Percentiles rank a stretch among this genome's conserved stretches.
Conservation (phyloP, 805 yeast species). For the Nakazawaea holstii region DNA sequence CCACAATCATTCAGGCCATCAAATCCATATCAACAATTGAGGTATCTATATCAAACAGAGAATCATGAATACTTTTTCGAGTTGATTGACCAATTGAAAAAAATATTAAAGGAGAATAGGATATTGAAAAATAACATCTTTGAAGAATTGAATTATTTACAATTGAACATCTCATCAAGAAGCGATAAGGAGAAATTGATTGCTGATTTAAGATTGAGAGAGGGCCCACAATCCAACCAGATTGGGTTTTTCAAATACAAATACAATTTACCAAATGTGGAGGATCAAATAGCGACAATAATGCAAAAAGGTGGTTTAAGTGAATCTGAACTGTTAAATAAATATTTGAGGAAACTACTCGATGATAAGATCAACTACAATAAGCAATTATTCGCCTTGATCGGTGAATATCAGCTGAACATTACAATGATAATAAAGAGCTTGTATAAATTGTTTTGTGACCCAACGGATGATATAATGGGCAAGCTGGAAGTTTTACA, state of each 20-base stretch:
- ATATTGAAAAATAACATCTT: conserved; percentile 7
- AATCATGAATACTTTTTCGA: conserved; percentile 8
- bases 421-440: conserved; percentile 4
- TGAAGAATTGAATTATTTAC: conserved; percentile 8
- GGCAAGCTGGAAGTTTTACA: conserved; percentile 2
- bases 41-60: conserved; percentile 11
- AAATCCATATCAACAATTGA: conserved; percentile 10
- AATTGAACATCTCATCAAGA: neutral
- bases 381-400: neutral
- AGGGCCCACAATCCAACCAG: neutral
- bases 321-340: neutral
- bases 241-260: neutral
- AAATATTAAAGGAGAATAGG: conserved; percentile 5
- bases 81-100: conserved; percentile 7
- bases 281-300: too few relatives aligned
- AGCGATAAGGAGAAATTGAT: neutral
- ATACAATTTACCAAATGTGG: too few relatives aligned
- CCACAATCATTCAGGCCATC: neutral
- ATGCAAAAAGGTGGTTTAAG: too few relatives aligned
- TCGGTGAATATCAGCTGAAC: conserved; percentile 12
- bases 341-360: neutral
- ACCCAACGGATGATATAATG: neutral
- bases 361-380: conserved; percentile 10
- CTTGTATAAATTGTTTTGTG: conserved; percentile 2
- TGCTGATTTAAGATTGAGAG: neutral